A percentile compares a stretch with the other conserved stretches of the same genome.
phyloP scores from a whole-genome alignment of 2,329 filamentous ascomycete species.

The Didymella exigua region DNA sequence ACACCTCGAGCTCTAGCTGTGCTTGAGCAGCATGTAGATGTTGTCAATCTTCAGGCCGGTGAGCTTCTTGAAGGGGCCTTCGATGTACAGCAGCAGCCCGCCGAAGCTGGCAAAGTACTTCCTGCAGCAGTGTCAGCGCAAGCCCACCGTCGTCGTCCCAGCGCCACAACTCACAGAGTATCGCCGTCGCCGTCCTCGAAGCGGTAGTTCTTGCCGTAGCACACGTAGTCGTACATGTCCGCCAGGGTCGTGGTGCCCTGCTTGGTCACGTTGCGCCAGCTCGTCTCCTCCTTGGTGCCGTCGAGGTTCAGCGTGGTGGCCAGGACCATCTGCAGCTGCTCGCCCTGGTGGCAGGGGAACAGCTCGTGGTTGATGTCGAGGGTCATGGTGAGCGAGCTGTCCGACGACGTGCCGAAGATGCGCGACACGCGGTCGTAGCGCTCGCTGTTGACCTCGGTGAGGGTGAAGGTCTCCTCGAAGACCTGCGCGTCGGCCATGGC shows the following conservation, averaged over 20 bases:
- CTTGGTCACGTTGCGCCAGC: constrained; percentile 71
- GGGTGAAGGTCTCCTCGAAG: constrained; percentile 89
- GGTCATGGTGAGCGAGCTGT: constrained; percentile 77
- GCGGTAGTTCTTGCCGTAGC: constrained; percentile 85
- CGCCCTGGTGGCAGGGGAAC: constrained; percentile 76
- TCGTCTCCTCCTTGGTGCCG: constrained; percentile 63
- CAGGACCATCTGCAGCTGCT: constrained; percentile 79
- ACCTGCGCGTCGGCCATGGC: constrained; percentile 84
- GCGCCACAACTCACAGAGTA: constrained; percentile 71
- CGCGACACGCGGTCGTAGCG: constrained; percentile 97
- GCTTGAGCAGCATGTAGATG: constrained; percentile 92
- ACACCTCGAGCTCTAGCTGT: constrained; percentile 56
- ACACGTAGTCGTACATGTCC: constrained; percentile 86
- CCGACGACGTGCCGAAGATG: constrained; percentile 75
- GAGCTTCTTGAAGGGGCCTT: constrained; percentile 95
- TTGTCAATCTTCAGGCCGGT: constrained; percentile 90
- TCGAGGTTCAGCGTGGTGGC: constrained; percentile 87
- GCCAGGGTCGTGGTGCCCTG: constrained; percentile 61
- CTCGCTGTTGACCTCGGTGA: constrained; percentile 77
- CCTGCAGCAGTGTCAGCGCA: constrained; percentile 57
- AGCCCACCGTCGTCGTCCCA: background rate
- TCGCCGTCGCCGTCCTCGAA: constrained; percentile 84
- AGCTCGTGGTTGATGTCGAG: constrained; percentile 96
- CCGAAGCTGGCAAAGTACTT: constrained; percentile 96
- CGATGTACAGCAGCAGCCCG: constrained; percentile 84